Base-by-base conservation (phyloP, 257 asterid species). In the Penstemon newberryi region DNA sequence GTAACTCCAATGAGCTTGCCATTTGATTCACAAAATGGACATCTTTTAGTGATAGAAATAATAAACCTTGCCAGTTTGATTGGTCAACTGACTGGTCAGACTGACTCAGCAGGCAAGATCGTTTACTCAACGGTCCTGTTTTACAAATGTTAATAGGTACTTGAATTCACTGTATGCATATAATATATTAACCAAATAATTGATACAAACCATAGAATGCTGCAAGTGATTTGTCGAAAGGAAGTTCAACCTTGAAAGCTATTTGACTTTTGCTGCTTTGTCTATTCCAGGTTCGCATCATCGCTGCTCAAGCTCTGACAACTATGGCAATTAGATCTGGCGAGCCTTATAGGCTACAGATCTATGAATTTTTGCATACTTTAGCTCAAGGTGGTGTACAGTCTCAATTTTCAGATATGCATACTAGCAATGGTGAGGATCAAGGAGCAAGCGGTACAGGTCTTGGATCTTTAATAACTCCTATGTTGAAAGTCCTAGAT, bases 371-470 rank as follows among this genome's bases (percentile, higher is more conserved):
- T 69, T 78, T 94, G 82, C 96, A 89, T 78, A 76, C 96, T 67
- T 79, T 94, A 82, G 95, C 95, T 71, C 96, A 91, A 80, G 99
- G 99, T 61, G 97, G 99, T 77, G 91, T 91, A 63, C 99, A 94
- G 83, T 91, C 99, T 70, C 96, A 94, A 83, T 83, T 94, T 78
- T 90, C 99, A 73, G 99, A 94, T 79, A 85, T 94, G 88, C 97
- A 94, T 82, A 73, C 92, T 60, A 94, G 97, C 73, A 94, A 94
- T 77, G 97, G 99, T 71, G 99, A 94, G 85, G 97, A 94, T 79
- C 99, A 94, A 83, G 99, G 99, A 73, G 97, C 97, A 60, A 94
- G 97, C 74, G 97, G 99, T 65, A 91, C 96, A 33, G 99, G 99
- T 72, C 92, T 94, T 67, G 99, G 99, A 73, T 91, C 97, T 59